phyloP scores from a whole-genome alignment of 2,329 filamentous ascomycete genomes.

The Penicillium aurantiogriseum region DNA sequence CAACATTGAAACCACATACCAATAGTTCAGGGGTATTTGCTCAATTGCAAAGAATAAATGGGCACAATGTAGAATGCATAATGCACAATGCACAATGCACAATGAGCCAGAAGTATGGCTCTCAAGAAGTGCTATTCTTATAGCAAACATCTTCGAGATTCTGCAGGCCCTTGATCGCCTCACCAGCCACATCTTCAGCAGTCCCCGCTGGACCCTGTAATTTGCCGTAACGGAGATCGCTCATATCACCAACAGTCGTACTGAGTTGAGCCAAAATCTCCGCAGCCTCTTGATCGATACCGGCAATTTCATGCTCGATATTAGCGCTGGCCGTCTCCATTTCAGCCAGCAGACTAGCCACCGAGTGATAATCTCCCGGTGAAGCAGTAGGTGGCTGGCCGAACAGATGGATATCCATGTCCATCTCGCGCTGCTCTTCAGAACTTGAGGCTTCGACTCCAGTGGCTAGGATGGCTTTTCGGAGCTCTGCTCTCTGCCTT shows the following conservation, averaged over 20 bases:
- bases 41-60: background rate
- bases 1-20: background rate
- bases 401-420: constrained; percentile 59
- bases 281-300: constrained; percentile 64
- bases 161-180: constrained; percentile 66
- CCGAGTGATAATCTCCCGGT: constrained; percentile 56
- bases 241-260: constrained; percentile 68
- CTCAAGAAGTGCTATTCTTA: constrained; percentile 18
- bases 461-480: constrained; percentile 31
- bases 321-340: constrained; percentile 65
- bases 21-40: background rate
- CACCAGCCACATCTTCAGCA: constrained; percentile 61
- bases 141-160: constrained; percentile 65
- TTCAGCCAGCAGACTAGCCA: constrained; percentile 64
- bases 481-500: constrained; percentile 40
- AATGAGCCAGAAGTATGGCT: background rate
- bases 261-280: constrained; percentile 60
- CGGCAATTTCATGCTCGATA: constrained; percentile 66
- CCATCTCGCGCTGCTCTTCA: constrained; percentile 40
- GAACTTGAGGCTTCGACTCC: constrained; percentile 35
- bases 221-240: constrained; percentile 78
- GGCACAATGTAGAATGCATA: background rate
- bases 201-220: constrained; percentile 53
- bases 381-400: constrained; percentile 43
- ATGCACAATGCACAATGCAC: background rate